Conservation (phyloP, 306 rosid species). For the Quercus gilva region DNA sequence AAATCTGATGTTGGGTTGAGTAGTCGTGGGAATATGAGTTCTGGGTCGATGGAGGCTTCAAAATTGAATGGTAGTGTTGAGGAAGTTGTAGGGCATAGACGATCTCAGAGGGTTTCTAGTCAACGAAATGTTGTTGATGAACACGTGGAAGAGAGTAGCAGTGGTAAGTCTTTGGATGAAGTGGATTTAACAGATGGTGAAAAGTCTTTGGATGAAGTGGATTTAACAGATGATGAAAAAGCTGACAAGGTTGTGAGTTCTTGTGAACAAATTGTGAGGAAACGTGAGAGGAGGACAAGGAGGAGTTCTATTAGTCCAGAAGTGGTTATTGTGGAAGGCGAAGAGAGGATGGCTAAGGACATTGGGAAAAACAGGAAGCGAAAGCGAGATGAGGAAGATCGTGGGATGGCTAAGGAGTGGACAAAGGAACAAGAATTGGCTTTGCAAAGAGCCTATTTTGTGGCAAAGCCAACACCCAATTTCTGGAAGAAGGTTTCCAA, state of each 20-base stretch:
- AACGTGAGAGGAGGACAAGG: constrained; percentile 4
- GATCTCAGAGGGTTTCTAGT: constrained; percentile 22
- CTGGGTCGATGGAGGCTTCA: constrained; percentile 8
- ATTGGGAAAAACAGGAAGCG: constrained; percentile 36
- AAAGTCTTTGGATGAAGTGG: background rate
- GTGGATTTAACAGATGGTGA: background rate
- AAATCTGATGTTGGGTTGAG: background rate
- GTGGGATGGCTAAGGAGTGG: constrained; percentile 51
- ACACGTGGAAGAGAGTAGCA: background rate
- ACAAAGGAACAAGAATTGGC: constrained; percentile 71
- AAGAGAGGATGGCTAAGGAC: constrained; percentile 11
- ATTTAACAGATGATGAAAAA: constrained; percentile 2
- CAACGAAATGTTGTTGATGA: background rate
- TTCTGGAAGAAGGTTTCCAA: constrained; percentile 92
- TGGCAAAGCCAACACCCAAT: constrained; percentile 69
- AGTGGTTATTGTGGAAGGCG: constrained; percentile 1
- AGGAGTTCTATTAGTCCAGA: constrained; percentile 6
- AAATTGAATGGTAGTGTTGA: constrained; percentile 7
- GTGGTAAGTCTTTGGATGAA: background rate
- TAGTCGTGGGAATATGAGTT: constrained; percentile 5
- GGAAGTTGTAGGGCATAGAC: constrained; percentile 20
- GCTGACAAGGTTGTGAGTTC: background rate
- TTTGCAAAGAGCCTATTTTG: constrained; percentile 58
- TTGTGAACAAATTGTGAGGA: background rate
- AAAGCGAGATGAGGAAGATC: constrained; percentile 38